Evolutionary conservation across 2,329 filamentous ascomycete species (phyloP).

Genomic region (Clonostachys byssicola): DNA sequence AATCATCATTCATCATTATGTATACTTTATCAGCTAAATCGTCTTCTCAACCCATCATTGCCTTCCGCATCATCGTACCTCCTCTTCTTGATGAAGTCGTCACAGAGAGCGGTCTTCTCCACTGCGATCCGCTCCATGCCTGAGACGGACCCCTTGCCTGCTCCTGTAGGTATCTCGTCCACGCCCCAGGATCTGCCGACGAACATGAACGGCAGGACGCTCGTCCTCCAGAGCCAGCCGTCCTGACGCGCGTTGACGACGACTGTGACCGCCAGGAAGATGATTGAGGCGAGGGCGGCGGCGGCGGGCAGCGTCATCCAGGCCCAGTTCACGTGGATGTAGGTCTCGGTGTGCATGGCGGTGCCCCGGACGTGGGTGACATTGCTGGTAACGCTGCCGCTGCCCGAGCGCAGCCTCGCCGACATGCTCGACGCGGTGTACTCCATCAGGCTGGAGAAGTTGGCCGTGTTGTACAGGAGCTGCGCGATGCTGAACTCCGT

Average conservation of each 20-base stretch:
- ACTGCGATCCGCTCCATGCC: not conserved
- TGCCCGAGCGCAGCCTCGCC: not conserved
- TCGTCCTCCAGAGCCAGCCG: not conserved
- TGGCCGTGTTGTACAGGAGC: not conserved
- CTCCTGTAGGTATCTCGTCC: not conserved
- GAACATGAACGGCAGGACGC: not conserved
- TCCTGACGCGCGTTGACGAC: not conserved
- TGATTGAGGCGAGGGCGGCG: not conserved
- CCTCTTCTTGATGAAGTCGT: not conserved
- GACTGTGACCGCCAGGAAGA: not conserved
- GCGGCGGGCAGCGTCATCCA: not conserved
- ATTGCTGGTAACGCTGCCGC: not conserved
- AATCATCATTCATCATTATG: too few relatives aligned
- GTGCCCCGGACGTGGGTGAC: not conserved
- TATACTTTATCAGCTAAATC: too few relatives aligned
- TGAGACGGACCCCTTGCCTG: not conserved
- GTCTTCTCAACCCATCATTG: too few relatives aligned
- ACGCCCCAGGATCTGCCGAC: not conserved
- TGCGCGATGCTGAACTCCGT: not conserved
- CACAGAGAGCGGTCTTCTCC: conserved; percentile 17
- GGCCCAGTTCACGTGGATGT: not conserved
- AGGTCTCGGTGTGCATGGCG: not conserved
- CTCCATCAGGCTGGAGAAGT: not conserved
- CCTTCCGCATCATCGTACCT: too few relatives aligned
- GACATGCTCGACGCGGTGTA: not conserved